Conservation (phyloP, 2,329 filamentous ascomycete species). For the Graphium sp. region DNA sequence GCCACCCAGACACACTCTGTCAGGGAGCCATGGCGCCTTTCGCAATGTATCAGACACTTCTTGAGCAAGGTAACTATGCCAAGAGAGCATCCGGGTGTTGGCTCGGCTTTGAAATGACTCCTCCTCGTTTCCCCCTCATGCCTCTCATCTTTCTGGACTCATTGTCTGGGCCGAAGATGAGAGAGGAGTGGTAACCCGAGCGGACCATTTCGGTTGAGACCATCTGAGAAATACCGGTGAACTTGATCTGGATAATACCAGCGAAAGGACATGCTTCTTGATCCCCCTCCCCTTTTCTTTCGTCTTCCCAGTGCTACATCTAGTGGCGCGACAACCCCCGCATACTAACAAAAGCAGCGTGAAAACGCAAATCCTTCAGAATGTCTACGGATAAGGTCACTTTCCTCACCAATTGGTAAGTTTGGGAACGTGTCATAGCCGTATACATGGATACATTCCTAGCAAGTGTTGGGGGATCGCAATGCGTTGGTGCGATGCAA, state of each 20-base stretch:
- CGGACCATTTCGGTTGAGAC: slow-evolving; percentile 8
- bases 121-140: slow-evolving; percentile 15
- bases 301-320: too few species aligned
- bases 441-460: slow-evolving; percentile 2
- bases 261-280: slow-evolving; percentile 77
- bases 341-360: too few species aligned
- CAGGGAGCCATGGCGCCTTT: slow-evolving; percentile 5
- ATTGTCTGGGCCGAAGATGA: slow-evolving; percentile 1
- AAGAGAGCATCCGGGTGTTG: slow-evolving; percentile 17
- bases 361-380: slow-evolving; percentile 28
- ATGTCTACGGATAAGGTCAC: slow-evolving; percentile 79
- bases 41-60: slow-evolving; percentile 16
- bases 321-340: too few species aligned
- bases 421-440: slow-evolving; percentile 1
- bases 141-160: slow-evolving; percentile 3
- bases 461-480: slow-evolving; percentile 3
- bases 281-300: slow-evolving; percentile 14
- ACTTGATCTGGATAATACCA: slow-evolving; percentile 82
- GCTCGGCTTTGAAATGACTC: slow-evolving; percentile 6
- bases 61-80: slow-evolving; percentile 22
- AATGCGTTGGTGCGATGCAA: slow-evolving; percentile 11
- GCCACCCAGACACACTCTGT: too few species aligned
- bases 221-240: slow-evolving; percentile 65
- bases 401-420: slow-evolving; percentile 72
- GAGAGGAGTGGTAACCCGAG: not conserved